These are phyloP conservation scores for Spencermartinsiella ligniputridi DNA, from an alignment of 1,139 yeast genomes.

Conservation along the genomic window DNA sequence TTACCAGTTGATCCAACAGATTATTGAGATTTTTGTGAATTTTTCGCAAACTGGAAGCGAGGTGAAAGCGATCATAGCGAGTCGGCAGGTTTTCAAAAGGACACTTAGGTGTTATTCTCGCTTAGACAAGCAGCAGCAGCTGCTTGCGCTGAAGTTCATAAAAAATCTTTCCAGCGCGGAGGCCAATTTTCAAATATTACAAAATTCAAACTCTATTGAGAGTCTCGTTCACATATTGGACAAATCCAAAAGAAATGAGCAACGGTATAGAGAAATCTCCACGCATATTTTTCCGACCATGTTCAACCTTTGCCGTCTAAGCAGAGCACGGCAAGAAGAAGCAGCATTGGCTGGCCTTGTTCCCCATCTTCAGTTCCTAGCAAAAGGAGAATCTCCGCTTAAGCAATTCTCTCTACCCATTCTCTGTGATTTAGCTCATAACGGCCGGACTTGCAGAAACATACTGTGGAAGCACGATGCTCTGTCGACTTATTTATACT, in stretches of 20 bases:
- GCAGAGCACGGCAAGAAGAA: conserved; percentile 48
- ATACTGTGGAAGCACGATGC: conserved; percentile 41
- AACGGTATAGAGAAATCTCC: conserved; percentile 20
- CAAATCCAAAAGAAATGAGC: conserved; percentile 12
- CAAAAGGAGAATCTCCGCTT: conserved; percentile 47
- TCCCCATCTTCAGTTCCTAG: conserved; percentile 46
- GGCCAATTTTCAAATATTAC: conserved; percentile 24
- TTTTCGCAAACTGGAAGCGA: conserved; percentile 34
- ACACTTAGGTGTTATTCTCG: conserved; percentile 21
- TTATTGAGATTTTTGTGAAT: conserved; percentile 23
- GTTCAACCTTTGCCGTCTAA: conserved; percentile 54
- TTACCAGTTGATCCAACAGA: conserved; percentile 16
- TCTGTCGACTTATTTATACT: conserved; percentile 44
- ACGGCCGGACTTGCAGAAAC: conserved; percentile 40
- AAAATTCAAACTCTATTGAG: conserved; percentile 30
- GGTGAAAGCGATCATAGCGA: conserved; percentile 29
- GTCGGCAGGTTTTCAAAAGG: conserved; percentile 19
- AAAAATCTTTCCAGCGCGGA: conserved; percentile 25
- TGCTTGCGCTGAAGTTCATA: conserved; percentile 30
- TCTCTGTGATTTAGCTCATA: conserved; percentile 57
- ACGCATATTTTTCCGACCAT: conserved; percentile 34
- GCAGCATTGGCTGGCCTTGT: conserved; percentile 52
- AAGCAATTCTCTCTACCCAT: conserved; percentile 61
- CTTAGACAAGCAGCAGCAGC: conserved; percentile 18
- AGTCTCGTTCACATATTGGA: conserved; percentile 29